These are phyloP conservation scores for Alternaria brassicicola DNA, from an alignment of 2,329 filamentous ascomycete genomes.

Conservation along the genomic window DNA sequence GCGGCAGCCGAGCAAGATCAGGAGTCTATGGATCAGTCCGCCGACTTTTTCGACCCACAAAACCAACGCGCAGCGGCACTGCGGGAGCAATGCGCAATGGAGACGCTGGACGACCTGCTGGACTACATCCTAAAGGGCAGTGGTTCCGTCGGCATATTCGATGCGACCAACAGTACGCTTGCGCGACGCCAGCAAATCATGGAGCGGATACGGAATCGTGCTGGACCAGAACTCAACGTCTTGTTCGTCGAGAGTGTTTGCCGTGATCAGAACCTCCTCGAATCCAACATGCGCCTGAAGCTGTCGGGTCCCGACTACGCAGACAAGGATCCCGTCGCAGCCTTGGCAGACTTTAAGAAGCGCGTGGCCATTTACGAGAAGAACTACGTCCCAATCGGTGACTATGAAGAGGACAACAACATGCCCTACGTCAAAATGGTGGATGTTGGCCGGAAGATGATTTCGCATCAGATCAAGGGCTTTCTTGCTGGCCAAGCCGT, in stretches of 20 bases:
- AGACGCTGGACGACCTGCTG: conserved; percentile 88
- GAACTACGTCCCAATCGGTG: conserved; percentile 87
- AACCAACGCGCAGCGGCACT: conserved; percentile 83
- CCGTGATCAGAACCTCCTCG: conserved; percentile 79
- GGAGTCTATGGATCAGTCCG: conserved; percentile 80
- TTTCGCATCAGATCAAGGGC: conserved; percentile 87
- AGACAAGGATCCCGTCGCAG: conserved; percentile 85
- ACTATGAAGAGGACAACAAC: conserved; percentile 87
- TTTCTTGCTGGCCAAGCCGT: conserved; percentile 92
- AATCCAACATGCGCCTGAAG: conserved; percentile 97
- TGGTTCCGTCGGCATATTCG: conserved; percentile 91
- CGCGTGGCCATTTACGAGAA: conserved; percentile 93
- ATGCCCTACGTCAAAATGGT: conserved; percentile 98
- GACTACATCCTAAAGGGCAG: conserved; percentile 83
- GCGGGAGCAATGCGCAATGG: conserved; percentile 88
- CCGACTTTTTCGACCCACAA: conserved; percentile 89
- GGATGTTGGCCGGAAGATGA: conserved; percentile 92
- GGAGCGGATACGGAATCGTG: conserved; percentile 78
- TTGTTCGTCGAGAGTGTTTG: conserved; percentile 96
- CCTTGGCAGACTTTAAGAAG: conserved; percentile 88
- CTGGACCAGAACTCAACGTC: conserved; percentile 84
- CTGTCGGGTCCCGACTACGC: conserved; percentile 95
- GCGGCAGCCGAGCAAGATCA: conserved; percentile 38
- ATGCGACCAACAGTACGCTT: conserved; percentile 96
- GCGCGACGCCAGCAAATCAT: conserved; percentile 83